These are phyloP conservation scores for Leptographium flavum DNA, from an alignment of 2,329 filamentous ascomycete species.

Conservation along the genomic window DNA sequence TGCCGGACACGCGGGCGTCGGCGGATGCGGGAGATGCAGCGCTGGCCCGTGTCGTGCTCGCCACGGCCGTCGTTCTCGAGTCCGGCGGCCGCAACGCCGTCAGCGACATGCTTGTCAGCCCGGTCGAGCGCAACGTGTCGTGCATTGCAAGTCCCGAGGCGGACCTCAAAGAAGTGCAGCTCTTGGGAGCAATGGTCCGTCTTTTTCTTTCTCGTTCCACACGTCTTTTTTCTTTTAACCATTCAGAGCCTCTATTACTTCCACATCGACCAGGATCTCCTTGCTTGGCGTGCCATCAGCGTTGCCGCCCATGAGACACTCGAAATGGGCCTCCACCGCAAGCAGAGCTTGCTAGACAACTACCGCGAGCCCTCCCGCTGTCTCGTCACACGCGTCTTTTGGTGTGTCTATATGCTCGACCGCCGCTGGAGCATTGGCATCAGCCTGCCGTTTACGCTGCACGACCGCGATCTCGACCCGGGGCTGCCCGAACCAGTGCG, in stretches of 20 bases:
- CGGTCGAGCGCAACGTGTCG: slow-evolving; percentile 14
- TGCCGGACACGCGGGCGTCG: slow-evolving; percentile 5
- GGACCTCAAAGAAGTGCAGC: background rate
- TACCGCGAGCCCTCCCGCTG: slow-evolving; percentile 14
- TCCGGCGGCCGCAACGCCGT: slow-evolving; percentile 17
- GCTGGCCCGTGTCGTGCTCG: slow-evolving; percentile 19
- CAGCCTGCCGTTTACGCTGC: slow-evolving; percentile 30
- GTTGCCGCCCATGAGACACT: slow-evolving; percentile 29
- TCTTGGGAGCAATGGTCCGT: background rate
- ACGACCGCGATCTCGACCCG: slow-evolving; percentile 32
- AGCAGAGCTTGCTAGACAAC: slow-evolving; percentile 24
- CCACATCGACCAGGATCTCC: slow-evolving; percentile 32
- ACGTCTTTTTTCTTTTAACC: too few relatives aligned
- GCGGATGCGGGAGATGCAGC: slow-evolving; percentile 16
- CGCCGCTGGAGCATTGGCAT: slow-evolving; percentile 35
- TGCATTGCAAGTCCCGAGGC: slow-evolving; percentile 11
- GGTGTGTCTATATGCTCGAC: slow-evolving; percentile 34
- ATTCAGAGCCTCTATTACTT: slow-evolving; percentile 22
- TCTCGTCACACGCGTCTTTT: slow-evolving; percentile 24
- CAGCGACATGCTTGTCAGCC: slow-evolving; percentile 16
- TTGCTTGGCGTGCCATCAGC: slow-evolving; percentile 32
- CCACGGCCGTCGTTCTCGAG: slow-evolving; percentile 19
- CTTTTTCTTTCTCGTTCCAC: background rate
- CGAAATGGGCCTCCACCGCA: slow-evolving; percentile 31
- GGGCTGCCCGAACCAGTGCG: slow-evolving; percentile 27